Evolutionary conservation across 176 grass and related monocot species (phyloP), one percentile per base, ranked within the genome.

Genomic region (Thalia dealbata): DNA sequence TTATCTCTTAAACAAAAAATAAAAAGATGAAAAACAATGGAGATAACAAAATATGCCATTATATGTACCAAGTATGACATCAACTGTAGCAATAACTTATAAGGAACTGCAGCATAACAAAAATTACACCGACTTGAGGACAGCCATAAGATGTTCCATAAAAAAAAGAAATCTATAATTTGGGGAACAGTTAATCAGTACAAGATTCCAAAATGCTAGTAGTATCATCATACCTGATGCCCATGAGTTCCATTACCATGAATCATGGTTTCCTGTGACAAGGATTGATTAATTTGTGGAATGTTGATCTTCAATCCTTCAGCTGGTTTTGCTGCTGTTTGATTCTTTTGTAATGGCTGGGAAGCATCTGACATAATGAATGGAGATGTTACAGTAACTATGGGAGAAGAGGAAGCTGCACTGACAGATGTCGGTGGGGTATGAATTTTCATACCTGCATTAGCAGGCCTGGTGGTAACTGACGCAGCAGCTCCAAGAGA

Each of bases 201-300:
- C 15, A 68, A 68, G 35, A 68, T 68, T 43, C 38, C 38, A 43
- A 44, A 43, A n/a, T 44, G 71, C 35, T 78, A 79, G 56, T 62
- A 63, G 24, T 64, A 66, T 11, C 27, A 22, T 62, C 48, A 70
- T 91, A 96, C 88, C 88, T 87, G 83, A 67, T 80, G 71, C 22
- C 64, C 84, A 78, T 67, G 70, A 76, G 73, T 76, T 27, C 45
- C 50, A 62, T 72, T 80, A 56, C 58, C 43, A 71, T 73, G 43
- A 12, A 74, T 46, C 50, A 71, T 32, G 6, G 69, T 74, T 28
- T 79, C 72, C 81, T 82, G 74, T 22, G 71, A 61, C 54, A 46
- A 44, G 61, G 78, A 78, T 76, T 89, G 81, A 84, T 87, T 91
- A 70, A 65, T 43, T 48, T 73, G 22, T 80, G 81, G 73, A 25